These are phyloP conservation scores for Apiotrichum gracile DNA, from an alignment of 1,284 basidiomycete species.

Conservation along the genomic window DNA sequence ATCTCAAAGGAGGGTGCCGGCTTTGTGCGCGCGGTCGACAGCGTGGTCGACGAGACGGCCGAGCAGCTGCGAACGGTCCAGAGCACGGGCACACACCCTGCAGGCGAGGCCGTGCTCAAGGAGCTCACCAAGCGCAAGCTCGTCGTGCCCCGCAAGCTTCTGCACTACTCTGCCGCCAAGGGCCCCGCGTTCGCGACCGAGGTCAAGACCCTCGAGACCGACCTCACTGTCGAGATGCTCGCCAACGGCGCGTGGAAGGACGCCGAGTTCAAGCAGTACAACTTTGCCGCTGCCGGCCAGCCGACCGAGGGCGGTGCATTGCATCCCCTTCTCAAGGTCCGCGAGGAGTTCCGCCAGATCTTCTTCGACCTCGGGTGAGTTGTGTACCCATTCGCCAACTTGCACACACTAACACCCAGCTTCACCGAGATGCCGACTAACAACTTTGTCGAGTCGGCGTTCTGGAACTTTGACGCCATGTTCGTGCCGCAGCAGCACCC, in stretches of 20 bases:
- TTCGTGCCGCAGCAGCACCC: conserved; percentile 99
- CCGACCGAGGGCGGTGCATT: conserved; percentile 83
- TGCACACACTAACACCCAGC: conserved; percentile 48
- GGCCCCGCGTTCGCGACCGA: conserved; percentile 85
- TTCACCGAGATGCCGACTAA: conserved; percentile 99
- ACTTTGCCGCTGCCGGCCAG: conserved; percentile 93
- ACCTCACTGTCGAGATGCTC: conserved; percentile 93
- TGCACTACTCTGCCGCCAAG: conserved; percentile 88
- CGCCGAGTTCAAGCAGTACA: conserved; percentile 93
- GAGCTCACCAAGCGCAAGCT: conserved; percentile 92
- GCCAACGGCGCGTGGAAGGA: conserved; percentile 83
- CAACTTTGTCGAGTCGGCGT: conserved; percentile 93
- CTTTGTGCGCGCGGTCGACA: conserved; percentile 65
- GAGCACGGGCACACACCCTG: conserved; percentile 58
- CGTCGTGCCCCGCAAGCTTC: conserved; percentile 65
- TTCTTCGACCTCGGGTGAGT: conserved; percentile 98
- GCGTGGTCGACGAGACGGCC: conserved; percentile 67
- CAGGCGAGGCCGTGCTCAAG: conserved; percentile 64
- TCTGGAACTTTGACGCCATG: conserved; percentile 99
- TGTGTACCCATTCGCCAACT: background rate
- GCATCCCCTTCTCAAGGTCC: conserved; percentile 93
- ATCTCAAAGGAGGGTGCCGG: conserved; percentile 85
- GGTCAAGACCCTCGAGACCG: conserved; percentile 94
- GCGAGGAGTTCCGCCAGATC: conserved; percentile 95
- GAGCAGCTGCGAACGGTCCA: conserved; percentile 70